Conservation (phyloP, 75 land plant genomes). For the Cunninghamia lanceolata region DNA sequence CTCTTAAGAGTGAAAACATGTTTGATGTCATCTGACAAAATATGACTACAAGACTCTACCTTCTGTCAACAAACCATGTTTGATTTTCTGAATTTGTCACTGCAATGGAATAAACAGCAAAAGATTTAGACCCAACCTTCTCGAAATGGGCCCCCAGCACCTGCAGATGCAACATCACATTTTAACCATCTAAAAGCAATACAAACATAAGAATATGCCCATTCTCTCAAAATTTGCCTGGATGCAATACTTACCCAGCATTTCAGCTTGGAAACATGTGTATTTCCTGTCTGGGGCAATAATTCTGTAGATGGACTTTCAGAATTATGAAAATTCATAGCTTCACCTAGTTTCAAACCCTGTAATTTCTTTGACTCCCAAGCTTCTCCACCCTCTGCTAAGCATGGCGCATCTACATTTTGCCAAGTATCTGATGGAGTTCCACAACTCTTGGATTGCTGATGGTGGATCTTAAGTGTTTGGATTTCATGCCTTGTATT, state of each 20-base stretch:
- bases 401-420: conserved; percentile 15
- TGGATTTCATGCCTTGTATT: background rate
- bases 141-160: conserved; percentile 97
- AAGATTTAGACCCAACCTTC: conserved; percentile 83
- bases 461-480: conserved; percentile 31
- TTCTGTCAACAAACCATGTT: conserved; percentile 96
- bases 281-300: conserved; percentile 13
- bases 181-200: background rate
- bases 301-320: conserved; percentile 4
- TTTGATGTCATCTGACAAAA: background rate
- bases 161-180: conserved; percentile 34
- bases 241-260: conserved; percentile 49
- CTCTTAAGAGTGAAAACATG: background rate
- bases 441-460: conserved; percentile 55
- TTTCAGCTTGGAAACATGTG: conserved; percentile 49
- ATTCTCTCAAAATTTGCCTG: background rate
- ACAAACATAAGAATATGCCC: background rate
- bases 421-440: conserved; percentile 44
- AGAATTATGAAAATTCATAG: background rate
- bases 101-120: conserved; percentile 94
- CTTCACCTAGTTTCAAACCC: conserved; percentile 15
- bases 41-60: conserved; percentile 34
- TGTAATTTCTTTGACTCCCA: background rate
- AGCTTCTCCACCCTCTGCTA: conserved; percentile 6
- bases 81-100: conserved; percentile 78